Base-by-base conservation (phyloP, 176 grass and related monocot genomes). In the Canna indica region DNA sequence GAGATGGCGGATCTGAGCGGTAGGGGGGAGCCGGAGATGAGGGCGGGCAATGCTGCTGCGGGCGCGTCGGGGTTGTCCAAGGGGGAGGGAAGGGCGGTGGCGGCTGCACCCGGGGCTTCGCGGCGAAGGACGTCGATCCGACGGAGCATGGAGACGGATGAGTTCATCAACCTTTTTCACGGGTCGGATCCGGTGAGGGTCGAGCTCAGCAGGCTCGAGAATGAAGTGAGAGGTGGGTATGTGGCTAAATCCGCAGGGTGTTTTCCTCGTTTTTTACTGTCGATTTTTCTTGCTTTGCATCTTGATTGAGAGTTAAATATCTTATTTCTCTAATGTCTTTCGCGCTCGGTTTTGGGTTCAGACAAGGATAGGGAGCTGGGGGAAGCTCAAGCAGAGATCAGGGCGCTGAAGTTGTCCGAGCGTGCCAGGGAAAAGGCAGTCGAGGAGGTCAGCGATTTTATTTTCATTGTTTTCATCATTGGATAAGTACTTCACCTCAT, bases 161-260 rank as follows among this genome's bases (percentile, higher is more conserved):
- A 90, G 52, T 90, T 97, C 33, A 83, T 97, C 72, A 81, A 81
- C 59, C 86, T 97, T 52, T 80, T 97, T 74, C 94, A 97, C 71
- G 89, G 94, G 1, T 97, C 94, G 81, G 89, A 97, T 97, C 93
- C 93, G 79, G 82, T 97, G 77, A 97, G 84, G 83, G 86, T 97
- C n/a, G 93, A 97, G 75, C 88, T 97, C 68, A 92, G 73, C 67
- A 83, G 93, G 42, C 89, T 97, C 36, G 93, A 97, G 82, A 97
- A 97, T 46, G 88, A 97, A 87, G 84, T 92, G 59, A 85, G 86
- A 85, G 89, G 94, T 97, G 84, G 84, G 92, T 59, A 80, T 77
- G 75, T 52, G 68, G 76, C 73, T 81, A 38, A 28, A 44, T 76
- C 50, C 67, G 50, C 26, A 31, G 26, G 28, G 68, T 17, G 15